Percentiles rank a stretch among this genome's conserved stretches.
phyloP scores from a whole-genome alignment of 225 moss, liverwort and hornwort genomes.

The Marchantia polymorpha region DNA sequence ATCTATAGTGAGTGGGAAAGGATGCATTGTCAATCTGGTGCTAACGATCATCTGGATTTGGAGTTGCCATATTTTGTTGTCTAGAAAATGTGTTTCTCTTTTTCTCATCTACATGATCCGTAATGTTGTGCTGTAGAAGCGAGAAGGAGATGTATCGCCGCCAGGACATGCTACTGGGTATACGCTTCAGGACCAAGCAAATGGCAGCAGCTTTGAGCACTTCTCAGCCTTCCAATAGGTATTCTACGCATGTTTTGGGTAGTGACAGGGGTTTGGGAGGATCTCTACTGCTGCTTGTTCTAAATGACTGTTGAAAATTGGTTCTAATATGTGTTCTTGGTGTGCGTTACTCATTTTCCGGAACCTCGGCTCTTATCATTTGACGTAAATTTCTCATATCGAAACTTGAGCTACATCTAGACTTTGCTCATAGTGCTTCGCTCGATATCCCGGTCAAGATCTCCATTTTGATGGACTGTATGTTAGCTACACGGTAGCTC shows the following conservation, averaged over 20 bases:
- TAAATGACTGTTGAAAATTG: neutral
- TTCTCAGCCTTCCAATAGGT: slow-evolving; percentile 63
- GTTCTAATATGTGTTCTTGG: too few species aligned
- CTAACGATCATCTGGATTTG: too few species aligned
- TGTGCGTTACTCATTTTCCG: too few species aligned
- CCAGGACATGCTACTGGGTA: slow-evolving; percentile 63
- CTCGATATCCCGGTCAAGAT: too few species aligned
- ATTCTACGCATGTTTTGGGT: neutral
- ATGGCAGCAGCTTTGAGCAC: slow-evolving; percentile 63
- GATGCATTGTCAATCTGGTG: too few species aligned
- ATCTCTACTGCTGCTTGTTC: too few species aligned
- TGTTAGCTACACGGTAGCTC: too few species aligned
- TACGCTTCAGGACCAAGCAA: slow-evolving; percentile 70
- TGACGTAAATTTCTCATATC: neutral
- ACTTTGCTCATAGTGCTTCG: neutral
- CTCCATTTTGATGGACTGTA: too few species aligned
- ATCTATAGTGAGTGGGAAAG: too few species aligned
- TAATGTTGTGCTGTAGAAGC: slow-evolving; percentile 38
- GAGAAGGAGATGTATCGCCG: slow-evolving; percentile 80
- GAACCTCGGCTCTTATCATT: too few species aligned
- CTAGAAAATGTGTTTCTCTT: neutral
- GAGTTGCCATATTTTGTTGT: neutral
- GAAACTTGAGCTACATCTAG: neutral
- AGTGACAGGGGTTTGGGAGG: neutral
- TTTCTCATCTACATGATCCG: neutral